These are phyloP conservation scores for Trametes hirsuta DNA, from an alignment of 1,284 basidiomycete species.

Conservation along the genomic window DNA sequence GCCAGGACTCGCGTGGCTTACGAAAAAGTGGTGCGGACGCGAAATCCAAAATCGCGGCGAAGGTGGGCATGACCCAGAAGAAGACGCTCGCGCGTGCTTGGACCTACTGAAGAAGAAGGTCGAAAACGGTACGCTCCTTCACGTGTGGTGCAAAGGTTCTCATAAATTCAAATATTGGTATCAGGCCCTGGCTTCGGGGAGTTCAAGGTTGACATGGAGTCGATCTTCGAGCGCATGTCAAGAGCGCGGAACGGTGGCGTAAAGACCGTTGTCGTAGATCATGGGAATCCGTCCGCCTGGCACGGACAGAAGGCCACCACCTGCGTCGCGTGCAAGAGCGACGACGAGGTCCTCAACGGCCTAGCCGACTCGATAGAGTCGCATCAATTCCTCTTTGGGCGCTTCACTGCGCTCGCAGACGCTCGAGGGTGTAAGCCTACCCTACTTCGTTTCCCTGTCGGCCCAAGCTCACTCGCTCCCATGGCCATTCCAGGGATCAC, in stretches of 20 bases:
- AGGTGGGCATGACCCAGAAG: slow-evolving; percentile 89
- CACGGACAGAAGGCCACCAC: slow-evolving; percentile 83
- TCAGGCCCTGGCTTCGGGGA: slow-evolving; percentile 81
- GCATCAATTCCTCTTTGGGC: slow-evolving; percentile 82
- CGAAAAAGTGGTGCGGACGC: slow-evolving; percentile 85
- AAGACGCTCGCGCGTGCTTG: slow-evolving; percentile 86
- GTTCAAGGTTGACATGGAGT: slow-evolving; percentile 82
- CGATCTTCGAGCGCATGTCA: slow-evolving; percentile 82
- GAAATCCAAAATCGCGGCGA: slow-evolving; percentile 83
- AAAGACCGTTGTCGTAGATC: slow-evolving; percentile 78
- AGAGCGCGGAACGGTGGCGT: slow-evolving; percentile 47
- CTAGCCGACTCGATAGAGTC: slow-evolving; percentile 60
- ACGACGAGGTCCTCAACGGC: slow-evolving; percentile 75
- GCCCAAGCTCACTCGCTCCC: not conserved
- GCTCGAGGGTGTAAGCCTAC: slow-evolving; percentile 74
- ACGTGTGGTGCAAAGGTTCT: not conserved
- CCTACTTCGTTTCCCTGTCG: not conserved
- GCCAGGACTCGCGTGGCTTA: slow-evolving; percentile 90
- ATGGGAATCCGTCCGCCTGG: slow-evolving; percentile 81
- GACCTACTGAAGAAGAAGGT: slow-evolving; percentile 85
- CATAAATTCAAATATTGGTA: no score
- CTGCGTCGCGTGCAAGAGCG: slow-evolving; percentile 70
- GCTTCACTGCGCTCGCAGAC: slow-evolving; percentile 79
- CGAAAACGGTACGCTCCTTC: slow-evolving; percentile 53
- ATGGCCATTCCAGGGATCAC: slow-evolving; percentile 54